phyloP scores from a whole-genome alignment of 2,329 filamentous ascomycete species.

The Ceratocystis alfenasii region DNA sequence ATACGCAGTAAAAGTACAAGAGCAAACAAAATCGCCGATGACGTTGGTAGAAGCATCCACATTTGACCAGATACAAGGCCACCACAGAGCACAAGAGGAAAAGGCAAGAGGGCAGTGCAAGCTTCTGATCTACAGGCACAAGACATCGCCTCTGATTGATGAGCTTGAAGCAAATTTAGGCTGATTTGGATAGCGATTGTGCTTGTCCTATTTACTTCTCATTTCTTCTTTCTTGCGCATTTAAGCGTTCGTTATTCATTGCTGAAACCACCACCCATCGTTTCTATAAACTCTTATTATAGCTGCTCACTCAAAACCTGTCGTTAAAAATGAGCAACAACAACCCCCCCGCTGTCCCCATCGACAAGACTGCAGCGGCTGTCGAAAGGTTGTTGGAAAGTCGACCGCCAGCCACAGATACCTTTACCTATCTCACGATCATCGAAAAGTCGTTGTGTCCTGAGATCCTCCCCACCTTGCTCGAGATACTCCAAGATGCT shows the following conservation, averaged over 20 bases:
- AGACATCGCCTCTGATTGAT: not conserved
- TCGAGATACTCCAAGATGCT: slow-evolving; percentile 56
- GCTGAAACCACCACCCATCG: not conserved
- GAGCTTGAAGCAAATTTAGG: slow-evolving; percentile 24
- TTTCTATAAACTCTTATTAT: too few species aligned
- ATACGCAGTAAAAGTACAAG: slow-evolving; percentile 13
- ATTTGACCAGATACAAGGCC: slow-evolving; percentile 8
- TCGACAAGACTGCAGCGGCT: slow-evolving; percentile 29
- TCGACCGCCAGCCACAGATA: slow-evolving; percentile 46
- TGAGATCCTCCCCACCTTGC: slow-evolving; percentile 53
- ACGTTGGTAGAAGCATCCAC: slow-evolving; percentile 9
- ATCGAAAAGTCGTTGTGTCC: slow-evolving; percentile 60
- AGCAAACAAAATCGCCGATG: not conserved
- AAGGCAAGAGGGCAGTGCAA: slow-evolving; percentile 19
- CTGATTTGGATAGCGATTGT: not conserved
- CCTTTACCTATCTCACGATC: slow-evolving; percentile 66
- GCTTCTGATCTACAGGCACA: slow-evolving; percentile 21
- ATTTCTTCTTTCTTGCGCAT: not conserved
- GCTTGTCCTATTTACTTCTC: not conserved
- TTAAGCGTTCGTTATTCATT: not conserved
- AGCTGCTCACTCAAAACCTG: not conserved
- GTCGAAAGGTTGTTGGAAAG: slow-evolving; percentile 39
- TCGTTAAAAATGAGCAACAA: slow-evolving; percentile 3
- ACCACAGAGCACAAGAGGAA: not conserved
- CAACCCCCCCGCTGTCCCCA: not conserved